A percentile compares a stretch with the other conserved stretches of the same genome.
These are phyloP conservation scores for Euphorbia neoarborescens DNA, from an alignment of 441 rosid species.

Conservation along the genomic window DNA sequence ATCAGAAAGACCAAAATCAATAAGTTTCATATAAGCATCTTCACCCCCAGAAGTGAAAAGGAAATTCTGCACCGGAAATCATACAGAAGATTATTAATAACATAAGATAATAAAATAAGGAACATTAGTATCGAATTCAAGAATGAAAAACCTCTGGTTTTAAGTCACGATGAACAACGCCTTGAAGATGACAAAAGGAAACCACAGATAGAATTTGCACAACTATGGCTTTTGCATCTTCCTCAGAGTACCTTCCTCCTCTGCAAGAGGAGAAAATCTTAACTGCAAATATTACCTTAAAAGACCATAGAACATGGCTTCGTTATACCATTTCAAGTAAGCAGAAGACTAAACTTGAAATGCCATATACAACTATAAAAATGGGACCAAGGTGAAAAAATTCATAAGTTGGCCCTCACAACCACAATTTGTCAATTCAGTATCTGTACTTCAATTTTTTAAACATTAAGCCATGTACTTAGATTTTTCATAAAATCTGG, in stretches of 20 bases:
- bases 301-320: slow-evolving; percentile 10
- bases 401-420: not conserved
- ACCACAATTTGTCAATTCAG: not conserved
- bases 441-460: not conserved
- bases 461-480: not conserved
- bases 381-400: not conserved
- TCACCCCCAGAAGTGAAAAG: slow-evolving; percentile 65
- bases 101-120: not conserved
- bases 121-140: slow-evolving; percentile 3
- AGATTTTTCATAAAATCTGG: not conserved
- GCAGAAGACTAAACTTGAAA: not conserved
- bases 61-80: slow-evolving; percentile 51
- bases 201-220: slow-evolving; percentile 72
- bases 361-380: not conserved
- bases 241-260: slow-evolving; percentile 83
- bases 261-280: slow-evolving; percentile 32
- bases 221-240: slow-evolving; percentile 70
- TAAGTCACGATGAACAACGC: slow-evolving; percentile 86
- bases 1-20: slow-evolving; percentile 92
- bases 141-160: slow-evolving; percentile 77
- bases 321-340: not conserved
- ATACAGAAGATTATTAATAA: slow-evolving; percentile 12
- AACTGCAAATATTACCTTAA: slow-evolving; percentile 10
- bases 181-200: slow-evolving; percentile 94
- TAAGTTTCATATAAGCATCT: slow-evolving; percentile 79